These are phyloP conservation scores for Penicillium brasilianum DNA, from an alignment of 2,329 filamentous ascomycete species.

Conservation along the genomic window DNA sequence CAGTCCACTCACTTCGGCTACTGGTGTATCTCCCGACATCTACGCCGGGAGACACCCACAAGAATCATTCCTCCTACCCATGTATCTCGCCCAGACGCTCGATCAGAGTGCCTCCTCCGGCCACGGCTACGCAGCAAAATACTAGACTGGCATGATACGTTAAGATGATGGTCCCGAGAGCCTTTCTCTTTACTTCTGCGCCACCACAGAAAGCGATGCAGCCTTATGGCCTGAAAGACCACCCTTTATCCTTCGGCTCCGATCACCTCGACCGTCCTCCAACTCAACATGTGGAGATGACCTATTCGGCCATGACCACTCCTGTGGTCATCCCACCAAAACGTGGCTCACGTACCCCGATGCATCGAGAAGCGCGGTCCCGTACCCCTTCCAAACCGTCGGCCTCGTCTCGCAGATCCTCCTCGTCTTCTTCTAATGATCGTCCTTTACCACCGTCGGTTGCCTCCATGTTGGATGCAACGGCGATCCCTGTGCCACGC, in stretches of 20 bases:
- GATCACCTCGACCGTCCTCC: conserved; percentile 28
- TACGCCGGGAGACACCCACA: conserved; percentile 18
- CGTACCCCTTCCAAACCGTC: conserved; percentile 29
- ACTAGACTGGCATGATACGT: conserved; percentile 26
- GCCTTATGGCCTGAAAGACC: conserved; percentile 18
- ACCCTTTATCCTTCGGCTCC: conserved; percentile 20
- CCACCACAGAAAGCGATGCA: conserved; percentile 31
- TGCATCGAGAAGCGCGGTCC: conserved; percentile 27
- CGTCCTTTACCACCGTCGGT: conserved; percentile 59
- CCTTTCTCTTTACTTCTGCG: conserved; percentile 45
- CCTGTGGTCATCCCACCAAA: conserved; percentile 46
- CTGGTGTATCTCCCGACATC: conserved; percentile 15
- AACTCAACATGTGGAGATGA: conserved; percentile 13
- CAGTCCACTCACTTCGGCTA: conserved; percentile 5
- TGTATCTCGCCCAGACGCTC: conserved; percentile 48
- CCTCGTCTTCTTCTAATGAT: conserved; percentile 39
- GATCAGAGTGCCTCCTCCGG: conserved; percentile 49
- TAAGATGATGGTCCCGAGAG: conserved; percentile 50
- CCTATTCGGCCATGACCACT: conserved; percentile 31
- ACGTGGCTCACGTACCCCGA: conserved; percentile 31
- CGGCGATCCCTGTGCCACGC: conserved; percentile 61
- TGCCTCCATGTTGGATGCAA: conserved; percentile 63
- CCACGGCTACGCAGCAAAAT: conserved; percentile 26
- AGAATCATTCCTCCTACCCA: conserved; percentile 31
- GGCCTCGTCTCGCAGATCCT: conserved; percentile 31